Evolutionary conservation across 805 yeast species (phyloP).

Genomic region (Lachancea thermotolerans): DNA sequence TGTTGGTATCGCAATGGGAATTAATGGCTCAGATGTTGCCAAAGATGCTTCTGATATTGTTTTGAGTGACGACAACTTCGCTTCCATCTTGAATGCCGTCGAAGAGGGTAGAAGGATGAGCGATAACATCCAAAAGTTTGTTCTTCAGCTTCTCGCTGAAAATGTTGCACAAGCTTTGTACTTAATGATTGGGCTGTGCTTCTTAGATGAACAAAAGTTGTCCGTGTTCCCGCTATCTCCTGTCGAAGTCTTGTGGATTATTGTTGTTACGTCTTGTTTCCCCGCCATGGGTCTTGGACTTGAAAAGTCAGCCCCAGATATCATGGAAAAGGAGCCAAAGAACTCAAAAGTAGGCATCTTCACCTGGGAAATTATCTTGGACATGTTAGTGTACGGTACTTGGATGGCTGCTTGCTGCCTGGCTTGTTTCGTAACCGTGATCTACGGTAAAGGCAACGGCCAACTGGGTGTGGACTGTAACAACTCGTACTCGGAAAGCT

Average conservation of each 20-base stretch:
- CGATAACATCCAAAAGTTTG: slow-evolving; percentile 87
- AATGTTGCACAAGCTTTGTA: slow-evolving; percentile 90
- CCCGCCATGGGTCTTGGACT: slow-evolving; percentile 98
- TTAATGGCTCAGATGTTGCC: slow-evolving; percentile 95
- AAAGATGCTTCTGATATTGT: slow-evolving; percentile 98
- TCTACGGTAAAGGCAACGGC: slow-evolving; percentile 64
- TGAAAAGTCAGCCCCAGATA: slow-evolving; percentile 91
- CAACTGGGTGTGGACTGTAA: slow-evolving; percentile 63
- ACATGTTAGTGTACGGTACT: slow-evolving; percentile 67
- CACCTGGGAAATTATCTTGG: slow-evolving; percentile 59
- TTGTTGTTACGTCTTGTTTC: slow-evolving; percentile 95
- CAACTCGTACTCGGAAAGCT: slow-evolving; percentile 37
- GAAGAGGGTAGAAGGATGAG: slow-evolving; percentile 97
- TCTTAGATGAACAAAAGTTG: slow-evolving; percentile 58
- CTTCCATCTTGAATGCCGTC: slow-evolving; percentile 86
- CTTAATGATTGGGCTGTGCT: slow-evolving; percentile 72
- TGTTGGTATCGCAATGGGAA: slow-evolving; percentile 92
- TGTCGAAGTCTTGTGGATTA: slow-evolving; percentile 96
- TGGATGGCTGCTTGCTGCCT: slow-evolving; percentile 68
- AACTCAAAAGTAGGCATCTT: slow-evolving; percentile 76
- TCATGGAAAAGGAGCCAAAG: slow-evolving; percentile 93
- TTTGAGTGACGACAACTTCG: slow-evolving; percentile 90
- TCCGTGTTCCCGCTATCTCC: slow-evolving; percentile 94
- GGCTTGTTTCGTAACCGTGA: slow-evolving; percentile 54
- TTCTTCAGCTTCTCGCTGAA: slow-evolving; percentile 89